phyloP scores from a whole-genome alignment of 345 rosid genomes.

The Rubroshorea leprosula region DNA sequence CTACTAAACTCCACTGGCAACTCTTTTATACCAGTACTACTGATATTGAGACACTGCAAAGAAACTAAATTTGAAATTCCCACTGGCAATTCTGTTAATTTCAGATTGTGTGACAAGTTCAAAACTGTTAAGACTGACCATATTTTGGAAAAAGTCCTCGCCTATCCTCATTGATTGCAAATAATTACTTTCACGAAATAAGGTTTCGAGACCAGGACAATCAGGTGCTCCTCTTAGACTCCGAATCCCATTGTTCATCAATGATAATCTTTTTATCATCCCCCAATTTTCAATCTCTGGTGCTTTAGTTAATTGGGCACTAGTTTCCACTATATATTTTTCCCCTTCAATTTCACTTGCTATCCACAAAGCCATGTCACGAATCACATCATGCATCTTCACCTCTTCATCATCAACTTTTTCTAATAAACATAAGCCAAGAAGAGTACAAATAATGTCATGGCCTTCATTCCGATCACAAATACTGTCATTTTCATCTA shows the following conservation, averaged over 20 bases:
- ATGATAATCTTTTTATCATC: background rate
- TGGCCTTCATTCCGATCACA: conserved; percentile 24
- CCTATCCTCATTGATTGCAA: too few species aligned
- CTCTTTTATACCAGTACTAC: too few species aligned
- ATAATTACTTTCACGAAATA: too few species aligned
- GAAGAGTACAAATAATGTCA: conserved; percentile 24
- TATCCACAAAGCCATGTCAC: background rate
- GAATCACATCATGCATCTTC: background rate
- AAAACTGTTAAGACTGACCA: background rate
- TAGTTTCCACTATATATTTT: too few species aligned
- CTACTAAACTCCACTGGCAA: too few species aligned
- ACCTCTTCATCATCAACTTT: background rate
- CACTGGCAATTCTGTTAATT: background rate
- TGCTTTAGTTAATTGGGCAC: too few species aligned
- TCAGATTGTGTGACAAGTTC: background rate
- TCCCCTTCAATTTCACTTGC: background rate
- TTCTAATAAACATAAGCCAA: conserved; percentile 1
- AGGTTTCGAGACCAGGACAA: too few species aligned
- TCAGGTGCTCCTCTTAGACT: too few species aligned
- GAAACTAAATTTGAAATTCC: too few species aligned
- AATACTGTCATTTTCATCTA: conserved; percentile 18
- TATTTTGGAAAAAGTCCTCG: background rate
- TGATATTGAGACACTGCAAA: too few species aligned
- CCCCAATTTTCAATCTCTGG: background rate
- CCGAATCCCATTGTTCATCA: too few species aligned